phyloP scores from a whole-genome alignment of 2,329 filamentous ascomycete species.

The Aspergillus floridensis region DNA sequence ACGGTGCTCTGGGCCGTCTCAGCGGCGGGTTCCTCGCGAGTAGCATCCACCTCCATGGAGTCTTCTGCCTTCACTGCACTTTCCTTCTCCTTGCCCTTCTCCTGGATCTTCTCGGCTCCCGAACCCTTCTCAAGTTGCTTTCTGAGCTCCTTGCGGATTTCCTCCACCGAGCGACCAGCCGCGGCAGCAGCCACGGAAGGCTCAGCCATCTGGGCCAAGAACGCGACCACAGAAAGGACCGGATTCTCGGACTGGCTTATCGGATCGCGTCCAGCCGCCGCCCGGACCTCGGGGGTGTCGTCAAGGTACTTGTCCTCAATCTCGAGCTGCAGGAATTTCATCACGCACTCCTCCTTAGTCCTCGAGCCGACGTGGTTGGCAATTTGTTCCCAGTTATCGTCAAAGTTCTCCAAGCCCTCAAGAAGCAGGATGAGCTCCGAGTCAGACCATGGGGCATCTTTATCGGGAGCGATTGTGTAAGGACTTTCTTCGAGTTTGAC shows the following conservation, averaged over 20 bases:
- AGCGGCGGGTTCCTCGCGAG: constrained; percentile 27
- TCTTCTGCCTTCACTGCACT: constrained; percentile 54
- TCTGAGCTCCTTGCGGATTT: constrained; percentile 76
- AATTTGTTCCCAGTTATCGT: constrained; percentile 93
- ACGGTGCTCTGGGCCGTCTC: constrained; percentile 47
- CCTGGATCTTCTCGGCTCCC: constrained; percentile 45
- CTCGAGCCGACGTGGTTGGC: constrained; percentile 88
- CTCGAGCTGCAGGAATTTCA: constrained; percentile 93
- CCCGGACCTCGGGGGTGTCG: constrained; percentile 66
- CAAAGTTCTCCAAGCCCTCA: constrained; percentile 86
- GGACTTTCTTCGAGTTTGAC: constrained; percentile 84
- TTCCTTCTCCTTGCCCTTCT: constrained; percentile 52
- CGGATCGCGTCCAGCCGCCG: constrained; percentile 75
- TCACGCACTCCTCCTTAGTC: constrained; percentile 90
- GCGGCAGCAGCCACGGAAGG: constrained; percentile 87
- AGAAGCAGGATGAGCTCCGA: constrained; percentile 84
- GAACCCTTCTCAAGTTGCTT: constrained; percentile 68
- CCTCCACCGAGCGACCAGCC: constrained; percentile 80
- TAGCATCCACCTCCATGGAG: constrained; percentile 57
- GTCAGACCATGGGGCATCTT: constrained; percentile 87
- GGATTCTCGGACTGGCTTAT: constrained; percentile 94
- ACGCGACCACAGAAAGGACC: constrained; percentile 92
- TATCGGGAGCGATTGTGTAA: constrained; percentile 74
- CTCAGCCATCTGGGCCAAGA: constrained; percentile 86
- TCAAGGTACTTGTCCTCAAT: constrained; percentile 98